Conservation (phyloP, 805 yeast genomes). For the Candida maltosa region DNA sequence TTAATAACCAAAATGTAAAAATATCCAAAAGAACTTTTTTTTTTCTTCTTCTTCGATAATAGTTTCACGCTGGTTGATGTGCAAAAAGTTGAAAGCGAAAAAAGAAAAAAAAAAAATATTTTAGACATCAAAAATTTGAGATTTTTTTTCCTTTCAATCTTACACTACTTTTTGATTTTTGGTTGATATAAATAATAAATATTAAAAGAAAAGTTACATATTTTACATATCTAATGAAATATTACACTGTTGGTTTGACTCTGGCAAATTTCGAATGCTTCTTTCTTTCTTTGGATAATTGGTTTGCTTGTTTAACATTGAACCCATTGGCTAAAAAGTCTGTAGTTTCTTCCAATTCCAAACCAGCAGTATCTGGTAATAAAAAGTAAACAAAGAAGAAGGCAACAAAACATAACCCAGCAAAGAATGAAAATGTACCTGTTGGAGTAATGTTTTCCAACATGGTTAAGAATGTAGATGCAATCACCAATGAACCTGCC, state of each 20-base stretch:
- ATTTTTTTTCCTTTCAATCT: too few relatives aligned
- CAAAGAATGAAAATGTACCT: slow-evolving; percentile 90
- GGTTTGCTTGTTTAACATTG: slow-evolving; percentile 59
- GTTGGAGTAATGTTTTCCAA: slow-evolving; percentile 89
- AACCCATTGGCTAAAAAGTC: slow-evolving; percentile 79
- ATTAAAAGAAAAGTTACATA: too few relatives aligned
- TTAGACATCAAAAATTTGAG: too few relatives aligned
- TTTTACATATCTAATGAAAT: too few relatives aligned
- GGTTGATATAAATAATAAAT: neutral
- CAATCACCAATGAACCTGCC: slow-evolving; percentile 90
- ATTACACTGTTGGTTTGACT: slow-evolving; percentile 1
- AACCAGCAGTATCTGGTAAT: slow-evolving; percentile 88
- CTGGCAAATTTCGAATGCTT: slow-evolving; percentile 16
- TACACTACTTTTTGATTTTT: too few relatives aligned
- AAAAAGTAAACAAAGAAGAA: slow-evolving; percentile 74
- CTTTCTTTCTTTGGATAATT: slow-evolving; percentile 35
- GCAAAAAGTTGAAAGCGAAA: too few relatives aligned
- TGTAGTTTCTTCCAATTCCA: slow-evolving; percentile 90
- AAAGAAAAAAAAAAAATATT: too few relatives aligned
- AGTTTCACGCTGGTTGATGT: too few relatives aligned
- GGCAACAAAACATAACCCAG: slow-evolving; percentile 72
- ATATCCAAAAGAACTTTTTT: too few relatives aligned
- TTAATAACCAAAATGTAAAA: too few relatives aligned
- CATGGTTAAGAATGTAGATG: slow-evolving; percentile 93
- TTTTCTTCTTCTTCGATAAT: too few relatives aligned